Base-by-base conservation (phyloP, 208 protist species). In the Trypanosoma mega region DNA sequence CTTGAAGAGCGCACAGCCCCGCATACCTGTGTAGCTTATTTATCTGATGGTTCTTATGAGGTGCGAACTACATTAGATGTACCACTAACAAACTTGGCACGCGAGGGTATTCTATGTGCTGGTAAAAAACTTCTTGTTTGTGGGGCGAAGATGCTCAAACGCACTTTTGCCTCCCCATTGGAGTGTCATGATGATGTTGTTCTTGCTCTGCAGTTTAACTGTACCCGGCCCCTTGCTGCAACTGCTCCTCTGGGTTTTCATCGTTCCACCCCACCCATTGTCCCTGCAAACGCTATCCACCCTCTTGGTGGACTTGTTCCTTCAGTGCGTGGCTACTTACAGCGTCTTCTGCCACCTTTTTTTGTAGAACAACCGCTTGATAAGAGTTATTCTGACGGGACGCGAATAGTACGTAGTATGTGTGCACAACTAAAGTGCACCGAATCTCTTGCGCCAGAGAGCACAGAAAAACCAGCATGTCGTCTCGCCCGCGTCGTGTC, bases 1-100 rank as follows among this genome's bases (percentile, higher is more conserved):
- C 16, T 60, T n/a, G 59, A 65, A 14, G 83, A 92, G 50, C 72
- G 74, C 26, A 39, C 62, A 41, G 57, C 69, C 0, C 78, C 78
- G 1, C 88, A 95, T 63, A 85, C 64, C 21, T 70, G 71, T 44
- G 55, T 81, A 11, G 70, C 86, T n/a, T 69, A 63, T 14, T 43
- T 95, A 5, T 87, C 58, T 14, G 88, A 95, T 45, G 88, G 88
- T 27, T 76, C 71, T 36, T 95, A 95, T 59, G 75, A 89, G 33
- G 34, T 90, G 11, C 72, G 74, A 47, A 76, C 65, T 12, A 59
- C 78, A 41, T 70, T 90, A 37, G 88, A 95, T 52, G 30, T 92
- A 2, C 85, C 82, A n/a, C 69, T 95, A 14, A 86, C 76, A 41
- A 79, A 79, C 48, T 49, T 92, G 1, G 33, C 90, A 8, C 79